These are phyloP conservation scores for Limtongia smithiae DNA, from an alignment of 805 yeast species.

Conservation along the genomic window DNA sequence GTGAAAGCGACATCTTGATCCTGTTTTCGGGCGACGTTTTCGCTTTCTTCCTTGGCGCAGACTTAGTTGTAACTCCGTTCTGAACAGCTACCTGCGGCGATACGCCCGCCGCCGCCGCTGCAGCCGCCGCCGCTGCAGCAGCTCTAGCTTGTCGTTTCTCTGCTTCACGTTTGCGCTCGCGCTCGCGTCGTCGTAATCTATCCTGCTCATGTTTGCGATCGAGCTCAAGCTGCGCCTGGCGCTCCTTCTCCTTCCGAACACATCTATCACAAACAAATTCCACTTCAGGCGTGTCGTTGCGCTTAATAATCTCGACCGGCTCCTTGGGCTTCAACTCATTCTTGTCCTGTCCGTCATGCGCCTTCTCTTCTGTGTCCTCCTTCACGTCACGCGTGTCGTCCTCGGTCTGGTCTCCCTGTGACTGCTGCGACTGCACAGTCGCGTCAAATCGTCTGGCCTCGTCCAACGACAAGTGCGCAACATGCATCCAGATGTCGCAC, in stretches of 20 bases:
- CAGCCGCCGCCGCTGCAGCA: slow-evolving; percentile 8
- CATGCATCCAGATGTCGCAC: slow-evolving; percentile 44
- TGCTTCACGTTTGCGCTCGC: slow-evolving; percentile 22
- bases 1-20: too few relatives aligned
- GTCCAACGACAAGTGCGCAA: slow-evolving; percentile 35
- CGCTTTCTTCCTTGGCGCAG: background rate
- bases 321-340: slow-evolving; percentile 5
- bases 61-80: background rate
- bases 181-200: slow-evolving; percentile 22
- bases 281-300: slow-evolving; percentile 12
- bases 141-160: slow-evolving; percentile 12
- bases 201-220: slow-evolving; percentile 23
- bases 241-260: slow-evolving; percentile 18
- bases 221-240: slow-evolving; percentile 17
- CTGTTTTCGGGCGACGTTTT: background rate
- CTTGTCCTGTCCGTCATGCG: slow-evolving; percentile 1
- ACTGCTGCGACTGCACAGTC: slow-evolving; percentile 11
- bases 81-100: background rate
- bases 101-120: background rate
- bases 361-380: slow-evolving; percentile 2
- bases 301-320: background rate
- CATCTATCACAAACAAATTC: slow-evolving; percentile 26
- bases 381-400: background rate
- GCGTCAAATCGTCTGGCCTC: slow-evolving; percentile 20
- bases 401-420: background rate